These are phyloP conservation scores for Theileria parva DNA, from an alignment of 169 alveolate species.

Conservation along the genomic window DNA sequence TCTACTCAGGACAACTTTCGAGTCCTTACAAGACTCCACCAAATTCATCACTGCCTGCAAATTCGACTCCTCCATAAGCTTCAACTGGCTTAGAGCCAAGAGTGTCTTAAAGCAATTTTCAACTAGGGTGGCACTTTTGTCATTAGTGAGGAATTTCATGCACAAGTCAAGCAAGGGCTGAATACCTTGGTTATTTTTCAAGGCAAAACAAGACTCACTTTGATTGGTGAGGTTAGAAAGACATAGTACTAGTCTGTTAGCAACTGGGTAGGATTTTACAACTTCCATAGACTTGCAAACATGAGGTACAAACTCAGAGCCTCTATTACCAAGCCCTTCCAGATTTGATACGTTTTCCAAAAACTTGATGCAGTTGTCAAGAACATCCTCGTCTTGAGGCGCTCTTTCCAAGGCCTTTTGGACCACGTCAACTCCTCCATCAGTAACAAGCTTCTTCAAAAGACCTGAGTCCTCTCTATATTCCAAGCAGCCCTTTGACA, in stretches of 20 bases:
- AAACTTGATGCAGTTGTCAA: conserved; percentile 78
- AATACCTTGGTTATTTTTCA: conserved; percentile 33
- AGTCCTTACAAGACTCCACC: conserved; percentile 72
- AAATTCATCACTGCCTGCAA: conserved; percentile 53
- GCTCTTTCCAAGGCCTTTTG: conserved; percentile 75
- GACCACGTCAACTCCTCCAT: conserved; percentile 80
- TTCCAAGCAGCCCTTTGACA: conserved; percentile 83
- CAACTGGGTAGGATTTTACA: conserved; percentile 30
- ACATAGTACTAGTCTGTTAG: conserved; percentile 44
- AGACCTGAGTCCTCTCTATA: conserved; percentile 74
- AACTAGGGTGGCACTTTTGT: conserved; percentile 19
- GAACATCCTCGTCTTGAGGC: conserved; percentile 79
- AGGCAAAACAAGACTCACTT: conserved; percentile 30
- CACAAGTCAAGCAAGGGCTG: conserved; percentile 51
- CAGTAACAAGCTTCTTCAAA: conserved; percentile 63
- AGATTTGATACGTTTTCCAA: conserved; percentile 71
- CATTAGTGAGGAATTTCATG: conserved; percentile 10
- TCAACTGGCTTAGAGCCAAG: conserved; percentile 16
- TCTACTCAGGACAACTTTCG: conserved; percentile 70
- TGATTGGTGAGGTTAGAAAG: conserved; percentile 20
- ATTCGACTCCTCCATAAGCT: conserved; percentile 27
- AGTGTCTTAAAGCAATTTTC: conserved; percentile 40
- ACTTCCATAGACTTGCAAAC: conserved; percentile 34
- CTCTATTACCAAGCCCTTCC: conserved; percentile 39
- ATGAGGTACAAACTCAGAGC: conserved; percentile 36